phyloP scores from a whole-genome alignment of 2,329 filamentous ascomycete genomes.

The Neofusicoccum ribis region DNA sequence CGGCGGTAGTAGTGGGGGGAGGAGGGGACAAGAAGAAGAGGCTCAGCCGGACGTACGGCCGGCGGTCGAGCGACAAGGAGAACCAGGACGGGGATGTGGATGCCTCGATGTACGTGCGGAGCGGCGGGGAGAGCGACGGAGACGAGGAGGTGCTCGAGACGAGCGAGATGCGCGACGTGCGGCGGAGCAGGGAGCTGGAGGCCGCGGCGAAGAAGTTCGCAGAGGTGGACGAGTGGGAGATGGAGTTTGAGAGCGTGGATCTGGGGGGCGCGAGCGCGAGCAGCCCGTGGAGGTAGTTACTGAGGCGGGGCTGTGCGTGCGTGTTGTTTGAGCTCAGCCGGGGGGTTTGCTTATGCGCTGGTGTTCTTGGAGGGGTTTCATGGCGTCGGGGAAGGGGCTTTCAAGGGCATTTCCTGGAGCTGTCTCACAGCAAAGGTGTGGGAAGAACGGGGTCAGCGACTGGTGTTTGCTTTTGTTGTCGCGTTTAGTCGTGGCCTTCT shows the following conservation, averaged over 20 bases:
- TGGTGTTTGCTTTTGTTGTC: no score
- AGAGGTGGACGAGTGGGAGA: slow-evolving; percentile 52
- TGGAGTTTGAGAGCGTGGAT: slow-evolving; percentile 53
- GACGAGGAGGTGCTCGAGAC: slow-evolving; percentile 24
- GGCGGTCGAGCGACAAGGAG: slow-evolving; percentile 43
- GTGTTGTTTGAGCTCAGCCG: background rate
- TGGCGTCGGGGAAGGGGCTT: background rate
- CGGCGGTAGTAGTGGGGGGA: slow-evolving; percentile 15
- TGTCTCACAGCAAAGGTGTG: no score
- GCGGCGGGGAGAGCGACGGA: slow-evolving; percentile 42
- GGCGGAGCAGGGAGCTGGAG: slow-evolving; percentile 41
- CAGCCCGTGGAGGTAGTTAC: slow-evolving; percentile 40
- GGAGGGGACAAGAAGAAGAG: slow-evolving; percentile 29
- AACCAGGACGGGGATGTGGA: slow-evolving; percentile 30
- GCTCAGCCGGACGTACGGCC: slow-evolving; percentile 28
- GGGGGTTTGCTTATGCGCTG: background rate
- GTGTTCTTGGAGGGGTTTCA: background rate
- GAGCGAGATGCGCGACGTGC: slow-evolving; percentile 25
- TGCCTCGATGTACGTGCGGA: background rate
- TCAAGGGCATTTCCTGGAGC: no score
- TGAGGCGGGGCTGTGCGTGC: no score
- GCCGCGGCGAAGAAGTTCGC: slow-evolving; percentile 50
- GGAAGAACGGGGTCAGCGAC: no score
- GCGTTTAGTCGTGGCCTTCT: no score
- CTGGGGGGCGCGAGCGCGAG: slow-evolving; percentile 34